Percentiles rank a stretch among this genome's conserved stretches.
phyloP scores from a whole-genome alignment of 306 rosid species.

The Castanospermum australe region DNA sequence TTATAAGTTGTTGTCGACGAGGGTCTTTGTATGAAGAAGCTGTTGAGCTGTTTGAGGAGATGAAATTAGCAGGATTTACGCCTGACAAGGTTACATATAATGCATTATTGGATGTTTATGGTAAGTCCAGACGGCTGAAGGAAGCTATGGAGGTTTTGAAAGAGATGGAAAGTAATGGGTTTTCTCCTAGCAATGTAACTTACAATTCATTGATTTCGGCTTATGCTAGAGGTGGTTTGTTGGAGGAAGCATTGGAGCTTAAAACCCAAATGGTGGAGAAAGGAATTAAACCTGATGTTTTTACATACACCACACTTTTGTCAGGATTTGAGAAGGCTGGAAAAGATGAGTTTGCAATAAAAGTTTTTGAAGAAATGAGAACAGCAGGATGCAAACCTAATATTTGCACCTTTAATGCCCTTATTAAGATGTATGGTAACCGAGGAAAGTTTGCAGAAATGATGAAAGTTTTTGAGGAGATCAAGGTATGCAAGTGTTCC shows the following conservation, averaged over 20 bases:
- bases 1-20: conserved; percentile 73
- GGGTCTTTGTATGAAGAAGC: conserved; percentile 81
- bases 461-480: conserved; percentile 87
- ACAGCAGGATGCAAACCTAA: conserved; percentile 73
- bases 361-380: conserved; percentile 69
- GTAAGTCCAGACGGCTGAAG: conserved; percentile 76
- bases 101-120: conserved; percentile 84
- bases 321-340: conserved; percentile 84
- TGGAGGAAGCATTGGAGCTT: conserved; percentile 66
- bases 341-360: conserved; percentile 71
- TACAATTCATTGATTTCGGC: conserved; percentile 88
- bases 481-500: conserved; percentile 51
- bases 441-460: conserved; percentile 80
- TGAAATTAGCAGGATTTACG: conserved; percentile 54
- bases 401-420: conserved; percentile 83
- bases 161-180: conserved; percentile 76
- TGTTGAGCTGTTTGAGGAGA: conserved; percentile 53
- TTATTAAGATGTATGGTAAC: conserved; percentile 92
- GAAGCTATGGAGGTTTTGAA: conserved; percentile 80
- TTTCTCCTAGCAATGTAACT: conserved; percentile 60
- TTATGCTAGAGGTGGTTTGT: conserved; percentile 69
- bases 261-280: conserved; percentile 71
- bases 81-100: conserved; percentile 86
- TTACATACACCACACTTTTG: conserved; percentile 85
- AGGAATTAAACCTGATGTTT: conserved; percentile 83